phyloP scores from a whole-genome alignment of 2,329 filamentous ascomycete genomes.

The Fusarium anguioides region DNA sequence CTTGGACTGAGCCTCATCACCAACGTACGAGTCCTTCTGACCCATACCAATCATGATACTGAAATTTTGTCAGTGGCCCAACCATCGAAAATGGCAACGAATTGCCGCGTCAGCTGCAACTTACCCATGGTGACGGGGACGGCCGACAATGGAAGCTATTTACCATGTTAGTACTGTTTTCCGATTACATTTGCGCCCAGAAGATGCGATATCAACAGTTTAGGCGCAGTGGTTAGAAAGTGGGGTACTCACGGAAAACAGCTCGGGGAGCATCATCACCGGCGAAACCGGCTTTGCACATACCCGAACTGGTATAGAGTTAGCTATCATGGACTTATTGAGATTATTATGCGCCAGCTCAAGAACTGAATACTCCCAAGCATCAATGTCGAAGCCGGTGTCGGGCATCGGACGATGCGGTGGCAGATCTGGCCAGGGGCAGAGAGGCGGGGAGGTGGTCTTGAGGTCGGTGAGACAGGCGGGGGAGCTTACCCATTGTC shows the following conservation, averaged over 20 bases:
- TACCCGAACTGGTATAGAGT: slow-evolving; percentile 85
- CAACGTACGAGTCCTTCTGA: slow-evolving; percentile 99
- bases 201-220: slow-evolving; percentile 30
- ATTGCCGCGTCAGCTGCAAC: slow-evolving; percentile 50
- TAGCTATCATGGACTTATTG: slow-evolving; percentile 46
- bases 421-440: slow-evolving; percentile 36
- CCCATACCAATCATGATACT: slow-evolving; percentile 99
- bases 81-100: slow-evolving; percentile 25
- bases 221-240: slow-evolving; percentile 41
- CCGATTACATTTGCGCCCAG: slow-evolving; percentile 19
- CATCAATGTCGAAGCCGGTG: slow-evolving; percentile 28
- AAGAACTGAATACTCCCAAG: slow-evolving; percentile 5
- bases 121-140: slow-evolving; percentile 99
- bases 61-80: slow-evolving; percentile 42
- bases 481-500: slow-evolving; percentile 97
- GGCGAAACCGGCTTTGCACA: slow-evolving; percentile 99
- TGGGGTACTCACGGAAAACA: slow-evolving; percentile 93
- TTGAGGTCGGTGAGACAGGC: slow-evolving; percentile 52
- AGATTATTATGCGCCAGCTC: slow-evolving; percentile 4
- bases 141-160: slow-evolving; percentile 97
- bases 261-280: slow-evolving; percentile 99
- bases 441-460: slow-evolving; percentile 37
- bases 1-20: slow-evolving; percentile 99
- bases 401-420: slow-evolving; percentile 41
- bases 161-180: slow-evolving; percentile 51